phyloP scores from a whole-genome alignment of 2,329 filamentous ascomycete species.

The Podosphaera aphanis region DNA sequence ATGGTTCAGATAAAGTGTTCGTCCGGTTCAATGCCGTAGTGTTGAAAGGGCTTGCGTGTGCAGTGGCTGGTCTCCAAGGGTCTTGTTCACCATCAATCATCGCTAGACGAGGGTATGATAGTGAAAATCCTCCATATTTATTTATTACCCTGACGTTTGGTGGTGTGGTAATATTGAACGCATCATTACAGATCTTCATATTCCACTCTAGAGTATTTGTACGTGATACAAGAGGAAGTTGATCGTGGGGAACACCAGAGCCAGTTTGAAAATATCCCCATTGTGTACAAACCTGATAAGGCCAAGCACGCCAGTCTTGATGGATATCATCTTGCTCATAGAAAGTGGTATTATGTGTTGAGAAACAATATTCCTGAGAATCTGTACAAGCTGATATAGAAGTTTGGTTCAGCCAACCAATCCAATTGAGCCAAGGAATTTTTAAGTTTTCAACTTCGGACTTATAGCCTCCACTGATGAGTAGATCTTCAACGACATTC shows the following conservation, averaged over 20 bases:
- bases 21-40: constrained; percentile 27
- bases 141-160: constrained; percentile 47
- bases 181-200: constrained; percentile 35
- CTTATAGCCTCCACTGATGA: constrained; percentile 24
- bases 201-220: constrained; percentile 39
- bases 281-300: constrained; percentile 26
- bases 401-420: constrained; percentile 28
- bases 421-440: constrained; percentile 31
- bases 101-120: constrained; percentile 50
- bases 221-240: constrained; percentile 49
- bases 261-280: constrained; percentile 66
- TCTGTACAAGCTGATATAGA: constrained; percentile 18
- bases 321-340: constrained; percentile 22
- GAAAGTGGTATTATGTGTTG: constrained; percentile 22
- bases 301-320: constrained; percentile 27
- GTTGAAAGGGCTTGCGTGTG: constrained; percentile 31
- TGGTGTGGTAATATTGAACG: constrained; percentile 44
- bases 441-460: constrained; percentile 20
- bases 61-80: constrained; percentile 55
- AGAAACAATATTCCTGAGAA: constrained; percentile 27
- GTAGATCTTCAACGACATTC: constrained; percentile 31
- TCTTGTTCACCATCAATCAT: constrained; percentile 57
- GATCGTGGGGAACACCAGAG: constrained; percentile 36
- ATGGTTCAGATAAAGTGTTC: constrained; percentile 42
- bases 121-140: constrained; percentile 49